A percentile compares a stretch with the other conserved stretches of the same genome.
These are phyloP conservation scores for Nyctanthes arbortristis DNA, from an alignment of 257 asterid species.

Conservation along the genomic window DNA sequence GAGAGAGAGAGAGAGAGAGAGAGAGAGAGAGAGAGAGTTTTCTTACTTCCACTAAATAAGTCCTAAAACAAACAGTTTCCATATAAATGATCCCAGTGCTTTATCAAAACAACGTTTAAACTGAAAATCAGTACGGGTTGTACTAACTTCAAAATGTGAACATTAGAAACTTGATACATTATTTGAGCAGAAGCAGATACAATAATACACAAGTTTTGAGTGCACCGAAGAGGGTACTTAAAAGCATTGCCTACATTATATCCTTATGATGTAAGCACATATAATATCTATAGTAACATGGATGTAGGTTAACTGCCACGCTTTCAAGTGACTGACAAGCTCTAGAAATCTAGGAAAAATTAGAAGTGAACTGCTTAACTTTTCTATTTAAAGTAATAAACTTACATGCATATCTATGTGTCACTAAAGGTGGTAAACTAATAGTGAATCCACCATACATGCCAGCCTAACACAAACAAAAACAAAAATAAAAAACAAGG, in stretches of 20 bases:
- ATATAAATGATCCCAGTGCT: slow-evolving; percentile 2
- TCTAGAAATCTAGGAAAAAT: background rate
- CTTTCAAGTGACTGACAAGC: background rate
- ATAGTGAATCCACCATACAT: background rate
- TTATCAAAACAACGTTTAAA: slow-evolving; percentile 5
- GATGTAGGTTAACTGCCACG: background rate
- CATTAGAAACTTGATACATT: background rate
- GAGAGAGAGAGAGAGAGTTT: slow-evolving; percentile 1
- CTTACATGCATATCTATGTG: background rate
- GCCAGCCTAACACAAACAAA: background rate
- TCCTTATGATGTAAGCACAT: background rate
- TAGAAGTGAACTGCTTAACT: background rate
- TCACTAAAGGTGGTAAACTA: background rate
- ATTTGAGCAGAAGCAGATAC: background rate
- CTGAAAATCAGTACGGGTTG: slow-evolving; percentile 1
- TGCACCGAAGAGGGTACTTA: background rate
- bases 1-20: background rate
- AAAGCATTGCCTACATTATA: background rate
- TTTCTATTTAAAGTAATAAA: background rate
- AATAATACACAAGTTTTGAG: background rate
- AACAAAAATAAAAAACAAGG: background rate
- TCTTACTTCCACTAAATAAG: background rate
- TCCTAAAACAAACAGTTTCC: background rate
- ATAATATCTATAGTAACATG: background rate
- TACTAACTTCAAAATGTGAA: background rate